These are phyloP conservation scores for Lecanicillium sp. DNA, from an alignment of 2,329 filamentous ascomycete genomes.

Conservation along the genomic window DNA sequence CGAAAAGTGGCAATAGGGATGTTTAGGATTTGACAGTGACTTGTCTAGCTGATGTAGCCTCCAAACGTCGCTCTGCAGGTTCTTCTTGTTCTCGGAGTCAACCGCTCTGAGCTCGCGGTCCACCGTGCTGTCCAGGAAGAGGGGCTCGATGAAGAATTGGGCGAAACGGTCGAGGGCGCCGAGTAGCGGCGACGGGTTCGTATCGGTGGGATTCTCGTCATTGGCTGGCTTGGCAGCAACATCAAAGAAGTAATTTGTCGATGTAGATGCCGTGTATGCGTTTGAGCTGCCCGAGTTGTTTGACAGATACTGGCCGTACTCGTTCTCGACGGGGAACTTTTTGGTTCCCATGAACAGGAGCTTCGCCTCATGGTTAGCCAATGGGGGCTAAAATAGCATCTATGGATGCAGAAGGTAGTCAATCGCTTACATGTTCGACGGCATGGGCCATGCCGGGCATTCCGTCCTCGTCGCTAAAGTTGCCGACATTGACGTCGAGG, in stretches of 20 bases:
- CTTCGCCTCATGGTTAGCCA: too few relatives aligned
- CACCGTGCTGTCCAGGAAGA: conserved; percentile 77
- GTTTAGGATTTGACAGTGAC: conserved; percentile 75
- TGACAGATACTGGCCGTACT: conserved; percentile 88
- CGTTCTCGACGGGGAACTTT: conserved; percentile 95
- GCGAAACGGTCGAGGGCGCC: conserved; percentile 86
- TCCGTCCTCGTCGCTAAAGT: conserved; percentile 83
- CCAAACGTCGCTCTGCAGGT: conserved; percentile 85
- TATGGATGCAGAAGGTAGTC: too few relatives aligned
- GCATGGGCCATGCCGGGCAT: conserved; percentile 95
- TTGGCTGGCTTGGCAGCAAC: conserved; percentile 72
- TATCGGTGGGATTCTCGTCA: conserved; percentile 44
- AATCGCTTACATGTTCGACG: conserved; percentile 67
- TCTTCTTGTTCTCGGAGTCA: conserved; percentile 97
- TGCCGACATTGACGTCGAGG: conserved; percentile 92
- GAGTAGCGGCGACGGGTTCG: conserved; percentile 56
- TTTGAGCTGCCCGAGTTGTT: conserved; percentile 88
- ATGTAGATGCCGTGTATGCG: conserved; percentile 86
- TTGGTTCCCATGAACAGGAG: conserved; percentile 97
- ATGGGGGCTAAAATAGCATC: too few relatives aligned
- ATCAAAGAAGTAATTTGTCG: conserved; percentile 98
- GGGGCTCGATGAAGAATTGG: conserved; percentile 84
- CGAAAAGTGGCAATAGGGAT: conserved; percentile 86
- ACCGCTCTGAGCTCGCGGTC: conserved; percentile 84
- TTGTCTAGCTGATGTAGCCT: conserved; percentile 82